Evolutionary conservation across 495 filamentous ascomycete genomes (phyloP), one percentile per base, ranked within the genome.

Genomic region (Aspergillus funiculosus): DNA sequence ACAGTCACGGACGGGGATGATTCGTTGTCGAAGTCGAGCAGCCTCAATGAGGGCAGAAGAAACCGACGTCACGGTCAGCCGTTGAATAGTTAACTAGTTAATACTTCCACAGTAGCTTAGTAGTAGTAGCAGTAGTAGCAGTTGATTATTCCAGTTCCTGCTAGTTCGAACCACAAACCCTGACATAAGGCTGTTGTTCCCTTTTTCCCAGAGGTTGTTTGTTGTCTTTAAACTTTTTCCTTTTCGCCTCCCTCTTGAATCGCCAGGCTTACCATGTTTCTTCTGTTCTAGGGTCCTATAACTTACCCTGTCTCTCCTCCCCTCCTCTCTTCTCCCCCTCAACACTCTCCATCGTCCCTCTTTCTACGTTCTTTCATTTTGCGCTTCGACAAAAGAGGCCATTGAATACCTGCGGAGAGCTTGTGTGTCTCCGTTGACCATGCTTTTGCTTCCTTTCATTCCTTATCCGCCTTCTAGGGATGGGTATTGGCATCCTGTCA

Each of bases 401-500:
- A 22, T 41, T 30, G 25, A 14, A 25, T 20, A 21, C 29, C 35
- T 32, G 30, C 52, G 52, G 27, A 38, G 28, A 45, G 21, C 35
- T 26, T 39, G n/a, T n/a, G 13, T 19, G 22, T 37, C 29, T 52
- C 46, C 39, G 27, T 40, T 21, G 24, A 60, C 15, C 35, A 71
- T 71, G 67, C 39, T 44, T 51, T 36, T 41, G 42, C 46, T 83
- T 11, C 80, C 78, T 22, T 74, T 68, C 21, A 75, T 91, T 50
- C 77, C 82, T 17, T 95, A 94, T 62, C 80, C 85, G 34, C 71
- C 79, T 6, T 57, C 71, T 19, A 66, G 63, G 46, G 71, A 77
- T 39, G 89, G 89, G 21, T 86, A 81, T 61, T 95, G 89, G 89
- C 78, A 74, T 9, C 82, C 87, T 26, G 85, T 92, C 30, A 95